Base-by-base conservation (phyloP, 257 asterid species). In the Striga asiatica region DNA sequence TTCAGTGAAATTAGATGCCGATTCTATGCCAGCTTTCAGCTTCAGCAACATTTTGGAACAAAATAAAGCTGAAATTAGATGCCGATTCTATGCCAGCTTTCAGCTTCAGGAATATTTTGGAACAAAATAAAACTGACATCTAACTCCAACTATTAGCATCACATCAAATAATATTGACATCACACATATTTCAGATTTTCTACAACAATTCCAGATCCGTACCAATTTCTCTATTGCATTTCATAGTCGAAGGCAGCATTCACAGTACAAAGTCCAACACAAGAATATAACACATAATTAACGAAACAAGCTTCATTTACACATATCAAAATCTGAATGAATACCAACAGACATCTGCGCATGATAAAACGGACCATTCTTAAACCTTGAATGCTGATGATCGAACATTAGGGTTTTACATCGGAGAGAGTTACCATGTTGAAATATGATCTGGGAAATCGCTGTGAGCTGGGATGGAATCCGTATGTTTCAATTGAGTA, bases 341-440 rank as follows among this genome's bases (percentile, higher is more conserved):
- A 16, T 8, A 8, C 28, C 6, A 21, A 8, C 3, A 48, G 8
- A 46, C 35, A 2, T 37, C 22, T 48, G 23, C 35, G 25, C 16
- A 37, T 4, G 45, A 49, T 4, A 43, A 41, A 51, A 16, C 6
- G n/a, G 41, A 53, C 31, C 42, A 5, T 11, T 19, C 64, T 35
- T 62, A 63, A 4, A 5, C 18, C 66, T n/a, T 14, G 42, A 58
- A 38, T 46, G 19, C 32, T n/a, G n/a, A n/a, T n/a, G n/a, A 16
- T 17, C 6, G 29, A 35, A 57, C 27, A 45, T 25, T 23, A 46
- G 56, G 62, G 53, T 29, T 50, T 43, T 43, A 8, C 22, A 50
- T 1, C 2, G 22, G 31, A 17, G 37, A 57, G 20, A 29, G 69
- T 29, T 57, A 69, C 79, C 79, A 74, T 74, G 53, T 65, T 10